Evolutionary conservation across 2,329 filamentous ascomycete genomes (phyloP).

Genomic region (Meredithiella fracta): DNA sequence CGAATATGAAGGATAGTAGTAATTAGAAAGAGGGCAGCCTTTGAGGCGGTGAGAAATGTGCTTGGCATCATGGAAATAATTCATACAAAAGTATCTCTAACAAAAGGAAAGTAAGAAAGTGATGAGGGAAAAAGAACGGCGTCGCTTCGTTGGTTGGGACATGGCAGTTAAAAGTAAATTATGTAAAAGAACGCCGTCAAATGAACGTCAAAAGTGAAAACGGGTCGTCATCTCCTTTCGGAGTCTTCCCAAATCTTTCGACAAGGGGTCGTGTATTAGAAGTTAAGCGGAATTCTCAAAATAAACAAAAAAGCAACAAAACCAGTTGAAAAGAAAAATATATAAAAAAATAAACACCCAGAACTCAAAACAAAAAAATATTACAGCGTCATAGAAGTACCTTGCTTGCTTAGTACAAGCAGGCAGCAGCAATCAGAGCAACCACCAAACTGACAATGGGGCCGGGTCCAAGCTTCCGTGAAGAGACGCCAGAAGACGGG

Average conservation of each 20-base stretch:
- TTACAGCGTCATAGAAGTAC: not conserved
- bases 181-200: not conserved
- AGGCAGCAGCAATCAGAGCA: constrained; percentile 37
- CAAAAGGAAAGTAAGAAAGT: constrained; percentile 9
- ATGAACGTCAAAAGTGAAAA: not conserved
- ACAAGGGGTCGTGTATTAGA: not conserved
- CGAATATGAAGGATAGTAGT: constrained; percentile 6
- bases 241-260: not conserved
- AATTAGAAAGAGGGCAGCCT: not conserved
- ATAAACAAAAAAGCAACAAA: too few relatives aligned
- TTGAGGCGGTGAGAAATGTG: not conserved
- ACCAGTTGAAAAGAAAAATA: not conserved
- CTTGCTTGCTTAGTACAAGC: constrained; percentile 25
- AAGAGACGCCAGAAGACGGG: constrained; percentile 25
- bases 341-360: constrained; percentile 14
- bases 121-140: constrained; percentile 1
- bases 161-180: constrained; percentile 3
- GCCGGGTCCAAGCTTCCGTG: constrained; percentile 18
- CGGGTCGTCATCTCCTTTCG: not conserved
- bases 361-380: not conserved
- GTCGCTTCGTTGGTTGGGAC: not conserved
- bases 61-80: not conserved
- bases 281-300: not conserved
- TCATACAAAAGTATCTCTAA: constrained; percentile 3
- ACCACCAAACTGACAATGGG: constrained; percentile 38